Evolutionary conservation across 345 rosid species (phyloP), one percentile per base, ranked within the genome.

Genomic region (Stellera chamaejasme): DNA sequence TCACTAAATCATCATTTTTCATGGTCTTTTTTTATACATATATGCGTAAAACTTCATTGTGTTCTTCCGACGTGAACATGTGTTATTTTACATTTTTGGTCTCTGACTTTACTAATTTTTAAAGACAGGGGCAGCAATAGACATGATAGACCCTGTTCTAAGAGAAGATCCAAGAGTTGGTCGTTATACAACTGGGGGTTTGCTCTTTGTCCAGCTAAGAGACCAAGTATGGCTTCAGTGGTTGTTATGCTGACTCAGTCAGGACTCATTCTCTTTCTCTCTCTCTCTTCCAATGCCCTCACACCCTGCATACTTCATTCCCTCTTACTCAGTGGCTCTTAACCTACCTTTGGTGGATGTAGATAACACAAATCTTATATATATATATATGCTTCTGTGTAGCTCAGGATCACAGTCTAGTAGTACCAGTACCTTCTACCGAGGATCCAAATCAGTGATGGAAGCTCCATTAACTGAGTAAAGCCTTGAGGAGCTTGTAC

Each of bases 111-210:
- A n/a, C n/a, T n/a, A n/a, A n/a, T n/a, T n/a, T n/a, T 74, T 72
- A 69, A 69, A 39, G 4, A 11, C 32, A 19, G 68, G 71, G 9
- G 62, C 39, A 3, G 10, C 53, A 0, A 9, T 42, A 44, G n/a
- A 42, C 10, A 1, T 54, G 3, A 6, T 68, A 9, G 67, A 69
- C 45, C 52, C 58, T 0, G 15, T 5, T 27, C 42, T 67, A 25
- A 15, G 10, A 4, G 39, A 32, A 32, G 55, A n/a, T 10, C 43
- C 49, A 14, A 44, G 58, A 8, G 54, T 10, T 60, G 13, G 45
- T 50, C 44, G 67, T 72, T 52, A 52, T 75, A 26, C 72, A 75
- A 23, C 36, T 63, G n/a, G n/a, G 0, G 68, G 58, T 11, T 50
- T 50, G 32, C 36, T 50, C 2, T 50, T 32, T 50, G 54, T 50